Evolutionary conservation across 129 eudicot genomes (phyloP).

Genomic region (Escallonia herrerae): DNA sequence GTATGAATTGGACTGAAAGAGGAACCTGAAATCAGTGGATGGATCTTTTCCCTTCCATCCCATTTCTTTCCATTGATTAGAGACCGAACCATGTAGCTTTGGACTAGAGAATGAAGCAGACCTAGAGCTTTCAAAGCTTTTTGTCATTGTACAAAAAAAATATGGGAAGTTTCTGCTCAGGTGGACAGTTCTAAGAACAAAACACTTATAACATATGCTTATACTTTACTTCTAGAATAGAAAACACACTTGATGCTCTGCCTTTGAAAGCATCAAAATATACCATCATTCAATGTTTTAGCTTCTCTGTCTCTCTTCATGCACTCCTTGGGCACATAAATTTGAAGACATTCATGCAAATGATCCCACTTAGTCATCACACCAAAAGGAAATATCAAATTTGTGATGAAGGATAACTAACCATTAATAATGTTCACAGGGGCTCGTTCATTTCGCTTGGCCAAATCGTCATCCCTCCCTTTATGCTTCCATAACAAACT

Average conservation of each 20-base stretch:
- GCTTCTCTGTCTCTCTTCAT: slow-evolving; percentile 72
- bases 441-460: no score
- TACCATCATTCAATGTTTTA: slow-evolving; percentile 57
- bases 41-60: slow-evolving; percentile 99
- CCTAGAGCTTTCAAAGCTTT: slow-evolving; percentile 93
- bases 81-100: slow-evolving; percentile 54
- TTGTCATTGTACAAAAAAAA: slow-evolving; percentile 34
- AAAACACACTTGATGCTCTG: slow-evolving; percentile 67
- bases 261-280: slow-evolving; percentile 58
- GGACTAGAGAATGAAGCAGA: slow-evolving; percentile 66
- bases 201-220: background rate
- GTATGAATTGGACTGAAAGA: background rate
- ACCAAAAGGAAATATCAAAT: background rate
- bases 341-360: slow-evolving; percentile 6
- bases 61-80: slow-evolving; percentile 95
- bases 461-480: no score
- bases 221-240: background rate
- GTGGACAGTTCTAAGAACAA: background rate
- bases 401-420: no score
- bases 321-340: slow-evolving; percentile 17
- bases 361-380: background rate
- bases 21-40: slow-evolving; percentile 88
- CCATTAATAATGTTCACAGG: no score
- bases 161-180: background rate
- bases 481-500: no score